Evolutionary conservation across 2,329 filamentous ascomycete genomes (phyloP).

Genomic region (Sporothrix dimorphospora): DNA sequence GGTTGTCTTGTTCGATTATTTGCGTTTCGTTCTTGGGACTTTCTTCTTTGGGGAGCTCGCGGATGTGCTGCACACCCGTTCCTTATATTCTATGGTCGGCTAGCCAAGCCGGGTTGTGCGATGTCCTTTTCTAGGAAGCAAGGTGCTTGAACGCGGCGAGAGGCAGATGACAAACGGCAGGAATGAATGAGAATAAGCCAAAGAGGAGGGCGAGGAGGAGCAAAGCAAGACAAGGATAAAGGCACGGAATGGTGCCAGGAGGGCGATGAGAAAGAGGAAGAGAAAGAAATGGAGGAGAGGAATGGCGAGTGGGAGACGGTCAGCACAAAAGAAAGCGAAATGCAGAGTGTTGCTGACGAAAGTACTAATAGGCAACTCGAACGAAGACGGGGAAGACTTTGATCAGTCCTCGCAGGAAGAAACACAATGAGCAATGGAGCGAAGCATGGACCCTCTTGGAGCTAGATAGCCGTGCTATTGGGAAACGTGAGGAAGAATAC

Average conservation of each 20-base stretch:
- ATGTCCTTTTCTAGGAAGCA: background rate
- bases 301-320: background rate
- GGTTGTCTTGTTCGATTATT: background rate
- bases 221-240: background rate
- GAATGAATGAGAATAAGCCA: background rate
- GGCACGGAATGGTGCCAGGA: background rate
- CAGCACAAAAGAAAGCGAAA: background rate
- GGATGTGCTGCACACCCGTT: background rate
- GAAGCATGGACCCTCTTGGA: background rate
- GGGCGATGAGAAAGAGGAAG: background rate
- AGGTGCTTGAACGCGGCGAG: background rate
- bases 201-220: background rate
- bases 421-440: background rate
- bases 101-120: background rate
- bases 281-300: background rate
- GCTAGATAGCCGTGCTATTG: background rate
- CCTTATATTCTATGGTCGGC: constrained; percentile 14
- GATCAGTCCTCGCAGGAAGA: background rate
- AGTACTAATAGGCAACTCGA: background rate
- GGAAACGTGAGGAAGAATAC: background rate
- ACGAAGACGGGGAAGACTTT: background rate
- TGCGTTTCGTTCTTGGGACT: background rate
- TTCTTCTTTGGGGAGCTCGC: constrained; percentile 10
- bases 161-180: background rate
- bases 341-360: constrained; percentile 5